Conservation (phyloP, 1,139 yeast species). For the Yamadazyma atlantica region DNA sequence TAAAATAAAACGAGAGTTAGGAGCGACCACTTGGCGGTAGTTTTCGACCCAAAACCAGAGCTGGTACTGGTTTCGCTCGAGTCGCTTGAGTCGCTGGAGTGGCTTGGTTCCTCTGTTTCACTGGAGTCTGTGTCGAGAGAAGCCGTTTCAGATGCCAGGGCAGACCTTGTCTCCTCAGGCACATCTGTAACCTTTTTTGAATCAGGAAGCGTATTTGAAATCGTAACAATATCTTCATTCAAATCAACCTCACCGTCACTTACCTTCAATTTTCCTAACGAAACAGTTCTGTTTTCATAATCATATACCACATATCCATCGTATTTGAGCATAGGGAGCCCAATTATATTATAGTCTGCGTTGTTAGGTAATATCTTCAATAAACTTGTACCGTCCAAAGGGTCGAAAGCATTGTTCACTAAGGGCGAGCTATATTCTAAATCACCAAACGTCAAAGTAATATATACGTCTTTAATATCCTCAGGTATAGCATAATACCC, state of each 20-base stretch:
- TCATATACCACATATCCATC: conserved; percentile 26
- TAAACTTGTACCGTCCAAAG: not conserved
- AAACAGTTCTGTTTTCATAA: conserved; percentile 20
- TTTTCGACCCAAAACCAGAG: too few species aligned
- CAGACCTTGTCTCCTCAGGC: not conserved
- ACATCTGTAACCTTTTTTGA: not conserved
- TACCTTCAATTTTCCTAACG: not conserved
- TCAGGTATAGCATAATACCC: not conserved
- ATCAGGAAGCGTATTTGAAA: not conserved
- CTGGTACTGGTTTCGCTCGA: not conserved
- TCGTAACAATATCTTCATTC: not conserved
- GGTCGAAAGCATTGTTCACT: not conserved
- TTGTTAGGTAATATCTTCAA: not conserved
- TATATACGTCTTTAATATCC: not conserved
- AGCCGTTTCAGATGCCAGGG: not conserved
- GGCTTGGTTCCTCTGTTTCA: too few species aligned
- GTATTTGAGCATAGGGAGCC: not conserved
- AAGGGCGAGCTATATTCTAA: not conserved
- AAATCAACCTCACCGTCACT: not conserved
- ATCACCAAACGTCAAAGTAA: not conserved
- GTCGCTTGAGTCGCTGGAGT: not conserved
- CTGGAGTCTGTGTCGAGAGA: not conserved
- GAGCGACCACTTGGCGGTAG: too few species aligned
- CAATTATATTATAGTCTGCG: not conserved
- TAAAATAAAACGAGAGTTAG: too few species aligned